Evolutionary conservation across 2,329 filamentous ascomycete genomes (phyloP).

Genomic region (Scytalidium sp.): DNA sequence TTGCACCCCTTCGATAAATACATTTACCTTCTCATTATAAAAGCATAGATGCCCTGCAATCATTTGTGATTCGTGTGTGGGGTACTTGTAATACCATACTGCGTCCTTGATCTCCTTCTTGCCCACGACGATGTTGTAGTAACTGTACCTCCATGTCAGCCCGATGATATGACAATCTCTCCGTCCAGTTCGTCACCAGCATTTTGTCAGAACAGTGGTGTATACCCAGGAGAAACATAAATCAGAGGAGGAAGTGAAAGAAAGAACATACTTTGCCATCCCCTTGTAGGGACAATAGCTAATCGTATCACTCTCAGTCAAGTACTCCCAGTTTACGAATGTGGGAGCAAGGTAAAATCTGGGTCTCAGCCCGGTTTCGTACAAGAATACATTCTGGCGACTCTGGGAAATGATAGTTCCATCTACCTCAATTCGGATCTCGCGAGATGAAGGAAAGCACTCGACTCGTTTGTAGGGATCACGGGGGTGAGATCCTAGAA

Average conservation of each 20-base stretch:
- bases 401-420: constrained; percentile 47
- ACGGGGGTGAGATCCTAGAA: constrained; percentile 59
- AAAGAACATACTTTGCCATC: constrained; percentile 49
- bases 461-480: constrained; percentile 66
- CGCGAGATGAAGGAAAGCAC: constrained; percentile 52
- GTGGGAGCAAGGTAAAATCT: constrained; percentile 47
- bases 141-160: constrained; percentile 9
- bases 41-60: constrained; percentile 60
- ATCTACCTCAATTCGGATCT: constrained; percentile 44
- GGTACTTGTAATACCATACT: constrained; percentile 61
- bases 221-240: not conserved
- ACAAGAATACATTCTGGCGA: constrained; percentile 45
- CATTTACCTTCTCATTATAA: constrained; percentile 66
- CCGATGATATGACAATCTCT: not conserved
- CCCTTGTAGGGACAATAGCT: constrained; percentile 68
- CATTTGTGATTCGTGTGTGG: constrained; percentile 51
- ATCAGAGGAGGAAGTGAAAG: not conserved
- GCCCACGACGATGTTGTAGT: constrained; percentile 49
- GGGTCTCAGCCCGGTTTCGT: constrained; percentile 57
- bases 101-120: constrained; percentile 45
- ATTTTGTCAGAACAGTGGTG: not conserved
- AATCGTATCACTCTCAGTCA: constrained; percentile 49
- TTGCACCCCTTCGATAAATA: constrained; percentile 51
- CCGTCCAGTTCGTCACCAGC: not conserved
- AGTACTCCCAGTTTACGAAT: constrained; percentile 9